Evolutionary conservation across 352 stramenopile species (phyloP).

Genomic region (Phytopythium cucurbitacearum): DNA sequence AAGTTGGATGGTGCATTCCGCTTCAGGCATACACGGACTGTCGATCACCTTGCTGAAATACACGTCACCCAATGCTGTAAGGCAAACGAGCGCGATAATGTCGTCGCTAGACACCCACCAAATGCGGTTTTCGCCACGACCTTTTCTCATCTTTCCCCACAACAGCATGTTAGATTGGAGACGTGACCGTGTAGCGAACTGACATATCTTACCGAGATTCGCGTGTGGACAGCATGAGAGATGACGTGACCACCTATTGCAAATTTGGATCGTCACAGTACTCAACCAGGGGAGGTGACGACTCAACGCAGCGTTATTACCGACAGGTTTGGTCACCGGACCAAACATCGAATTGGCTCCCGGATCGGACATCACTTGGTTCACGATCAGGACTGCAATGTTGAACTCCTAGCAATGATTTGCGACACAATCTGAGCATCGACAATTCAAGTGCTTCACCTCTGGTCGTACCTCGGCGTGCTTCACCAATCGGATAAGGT

Average conservation of each 20-base stretch:
- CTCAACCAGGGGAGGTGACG: too few species aligned
- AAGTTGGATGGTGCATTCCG: constrained; percentile 75
- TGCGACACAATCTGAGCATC: constrained; percentile 1
- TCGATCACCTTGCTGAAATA: constrained; percentile 73
- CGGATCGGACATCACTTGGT: constrained; percentile 90
- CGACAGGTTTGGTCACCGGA: constrained; percentile 79
- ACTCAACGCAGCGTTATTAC: constrained; percentile 10
- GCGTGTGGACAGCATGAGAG: constrained; percentile 96
- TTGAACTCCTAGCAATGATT: constrained; percentile 85
- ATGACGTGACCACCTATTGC: constrained; percentile 85
- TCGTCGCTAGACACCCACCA: constrained; percentile 29
- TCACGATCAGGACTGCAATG: constrained; percentile 89
- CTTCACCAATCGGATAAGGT: constrained; percentile 84
- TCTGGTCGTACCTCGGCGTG: constrained; percentile 48
- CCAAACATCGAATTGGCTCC: constrained; percentile 82
- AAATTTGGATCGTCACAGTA: constrained; percentile 12
- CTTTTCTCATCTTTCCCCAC: constrained; percentile 84
- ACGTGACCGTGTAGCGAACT: neutral
- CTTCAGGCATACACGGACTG: constrained; percentile 84
- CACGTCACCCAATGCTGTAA: neutral
- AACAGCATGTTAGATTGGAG: neutral
- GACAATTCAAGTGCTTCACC: neutral
- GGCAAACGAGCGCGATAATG: neutral
- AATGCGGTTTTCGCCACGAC: constrained; percentile 87
- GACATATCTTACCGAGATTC: constrained; percentile 66